A percentile compares a stretch with the other conserved stretches of the same genome.
Evolutionary conservation across 2,329 filamentous ascomycete species (phyloP).

Genomic region (Neofusicoccum laricinum): DNA sequence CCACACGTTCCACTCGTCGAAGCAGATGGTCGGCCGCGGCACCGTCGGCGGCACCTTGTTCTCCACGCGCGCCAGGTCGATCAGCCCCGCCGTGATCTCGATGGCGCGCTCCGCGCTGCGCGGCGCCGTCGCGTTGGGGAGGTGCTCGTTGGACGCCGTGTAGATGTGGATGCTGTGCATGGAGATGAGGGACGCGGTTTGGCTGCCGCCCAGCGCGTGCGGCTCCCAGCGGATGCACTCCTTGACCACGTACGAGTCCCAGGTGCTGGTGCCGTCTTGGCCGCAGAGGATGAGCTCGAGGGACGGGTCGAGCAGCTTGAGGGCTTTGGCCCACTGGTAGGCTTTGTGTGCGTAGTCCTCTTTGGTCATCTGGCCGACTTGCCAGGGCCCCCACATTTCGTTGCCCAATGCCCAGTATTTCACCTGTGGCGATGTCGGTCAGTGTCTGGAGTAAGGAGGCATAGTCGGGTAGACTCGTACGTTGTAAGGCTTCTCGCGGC

Average conservation of each 20-base stretch:
- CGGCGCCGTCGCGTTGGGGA: constrained; percentile 52
- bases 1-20: constrained; percentile 86
- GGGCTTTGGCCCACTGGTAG: constrained; percentile 68
- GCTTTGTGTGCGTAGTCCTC: constrained; percentile 68
- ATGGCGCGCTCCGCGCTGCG: constrained; percentile 71
- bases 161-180: constrained; percentile 83
- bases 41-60: constrained; percentile 59
- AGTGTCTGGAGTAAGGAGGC: not conserved
- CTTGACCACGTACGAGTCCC: constrained; percentile 72
- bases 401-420: constrained; percentile 88
- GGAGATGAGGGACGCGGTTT: constrained; percentile 58
- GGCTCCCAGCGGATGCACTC: constrained; percentile 58
- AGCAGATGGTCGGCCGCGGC: constrained; percentile 69
- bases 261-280: constrained; percentile 64
- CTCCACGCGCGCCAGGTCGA: constrained; percentile 71
- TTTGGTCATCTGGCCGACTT: constrained; percentile 66
- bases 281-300: constrained; percentile 73
- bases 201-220: constrained; percentile 49
- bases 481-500: constrained; percentile 72
- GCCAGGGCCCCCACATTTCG: constrained; percentile 65
- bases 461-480: constrained; percentile 30
- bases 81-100: constrained; percentile 64
- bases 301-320: constrained; percentile 68
- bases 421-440: constrained; percentile 37
- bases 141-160: constrained; percentile 55